Evolutionary conservation across 2,329 filamentous ascomycete species (phyloP).

Genomic region (Calonectria fujianensis): DNA sequence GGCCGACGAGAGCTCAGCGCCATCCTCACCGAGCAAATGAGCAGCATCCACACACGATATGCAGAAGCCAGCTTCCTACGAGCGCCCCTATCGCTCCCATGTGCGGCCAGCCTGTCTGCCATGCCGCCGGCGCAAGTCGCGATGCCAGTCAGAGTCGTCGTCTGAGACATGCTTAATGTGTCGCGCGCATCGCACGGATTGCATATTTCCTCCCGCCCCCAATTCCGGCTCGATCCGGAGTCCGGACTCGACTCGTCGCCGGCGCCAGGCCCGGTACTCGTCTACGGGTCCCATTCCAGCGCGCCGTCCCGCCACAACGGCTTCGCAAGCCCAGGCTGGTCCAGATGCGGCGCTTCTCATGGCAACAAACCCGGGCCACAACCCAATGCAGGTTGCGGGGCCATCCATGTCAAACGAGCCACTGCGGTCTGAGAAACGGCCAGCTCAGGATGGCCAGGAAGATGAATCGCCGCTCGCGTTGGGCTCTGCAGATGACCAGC

Average conservation of each 20-base stretch:
- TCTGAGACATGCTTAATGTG: slow-evolving; percentile 74
- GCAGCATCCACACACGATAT: slow-evolving; percentile 18
- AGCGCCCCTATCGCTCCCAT: slow-evolving; percentile 76
- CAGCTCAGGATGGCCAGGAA: slow-evolving; percentile 31
- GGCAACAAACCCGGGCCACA: slow-evolving; percentile 3
- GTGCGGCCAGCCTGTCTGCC: slow-evolving; percentile 76
- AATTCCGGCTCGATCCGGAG: slow-evolving; percentile 44
- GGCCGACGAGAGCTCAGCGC: slow-evolving; percentile 22
- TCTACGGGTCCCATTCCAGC: slow-evolving; percentile 26
- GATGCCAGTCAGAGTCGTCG: slow-evolving; percentile 75
- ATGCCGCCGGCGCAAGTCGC: slow-evolving; percentile 76
- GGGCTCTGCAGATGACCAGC: slow-evolving; percentile 60
- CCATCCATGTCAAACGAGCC: background rate
- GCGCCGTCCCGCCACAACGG: slow-evolving; percentile 16
- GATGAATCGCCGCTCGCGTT: slow-evolving; percentile 56
- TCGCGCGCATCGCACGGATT: slow-evolving; percentile 74
- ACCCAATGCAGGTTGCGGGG: background rate
- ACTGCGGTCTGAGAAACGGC: slow-evolving; percentile 18
- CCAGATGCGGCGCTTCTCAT: slow-evolving; percentile 12
- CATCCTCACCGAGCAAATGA: background rate
- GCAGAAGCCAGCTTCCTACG: slow-evolving; percentile 43
- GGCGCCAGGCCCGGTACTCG: slow-evolving; percentile 37
- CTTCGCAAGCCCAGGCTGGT: background rate
- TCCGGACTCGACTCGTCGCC: slow-evolving; percentile 44
- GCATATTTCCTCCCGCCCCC: slow-evolving; percentile 69